Evolutionary conservation across 768 basidiomycete genomes (phyloP).

Genomic region (Hygrophorus pudorinus): DNA sequence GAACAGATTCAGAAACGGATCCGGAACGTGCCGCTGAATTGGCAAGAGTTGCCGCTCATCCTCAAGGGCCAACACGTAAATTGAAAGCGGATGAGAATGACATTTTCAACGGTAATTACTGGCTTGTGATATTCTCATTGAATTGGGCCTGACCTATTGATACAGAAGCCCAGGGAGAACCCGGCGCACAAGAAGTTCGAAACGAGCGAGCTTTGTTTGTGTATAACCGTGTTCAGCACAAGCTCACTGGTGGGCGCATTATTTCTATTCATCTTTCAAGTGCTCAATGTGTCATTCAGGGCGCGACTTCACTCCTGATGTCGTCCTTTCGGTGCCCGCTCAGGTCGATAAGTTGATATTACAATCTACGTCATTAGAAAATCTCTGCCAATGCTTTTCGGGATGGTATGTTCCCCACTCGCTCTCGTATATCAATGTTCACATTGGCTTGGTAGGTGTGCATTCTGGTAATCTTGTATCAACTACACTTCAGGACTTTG

Average conservation of each 20-base stretch:
- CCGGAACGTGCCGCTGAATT: constrained; percentile 53
- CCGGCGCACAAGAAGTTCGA: constrained; percentile 73
- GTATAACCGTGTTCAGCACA: constrained; percentile 90
- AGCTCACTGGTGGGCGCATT: constrained; percentile 63
- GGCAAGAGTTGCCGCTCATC: constrained; percentile 57
- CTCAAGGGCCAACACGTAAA: constrained; percentile 73
- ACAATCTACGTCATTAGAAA: constrained; percentile 89
- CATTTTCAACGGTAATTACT: constrained; percentile 71
- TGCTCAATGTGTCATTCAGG: constrained; percentile 32
- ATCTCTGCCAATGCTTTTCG: constrained; percentile 94
- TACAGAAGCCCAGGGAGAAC: constrained; percentile 36
- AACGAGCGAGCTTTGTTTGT: constrained; percentile 88
- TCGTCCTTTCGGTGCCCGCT: constrained; percentile 56
- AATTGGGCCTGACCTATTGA: background rate
- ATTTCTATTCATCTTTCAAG: background rate
- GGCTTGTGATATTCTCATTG: background rate
- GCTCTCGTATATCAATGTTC: constrained; percentile 1
- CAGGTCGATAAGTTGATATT: constrained; percentile 93
- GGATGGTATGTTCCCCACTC: constrained; percentile 55
- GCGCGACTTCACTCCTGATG: constrained; percentile 85
- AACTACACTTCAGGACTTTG: background rate
- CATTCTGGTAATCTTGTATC: constrained; percentile 51
- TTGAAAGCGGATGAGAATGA: constrained; percentile 89
- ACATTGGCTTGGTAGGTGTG: constrained; percentile 37
- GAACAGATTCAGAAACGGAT: constrained; percentile 33